Conservation (phyloP, 164 flowering plant genomes). For the Saururus chinensis region DNA sequence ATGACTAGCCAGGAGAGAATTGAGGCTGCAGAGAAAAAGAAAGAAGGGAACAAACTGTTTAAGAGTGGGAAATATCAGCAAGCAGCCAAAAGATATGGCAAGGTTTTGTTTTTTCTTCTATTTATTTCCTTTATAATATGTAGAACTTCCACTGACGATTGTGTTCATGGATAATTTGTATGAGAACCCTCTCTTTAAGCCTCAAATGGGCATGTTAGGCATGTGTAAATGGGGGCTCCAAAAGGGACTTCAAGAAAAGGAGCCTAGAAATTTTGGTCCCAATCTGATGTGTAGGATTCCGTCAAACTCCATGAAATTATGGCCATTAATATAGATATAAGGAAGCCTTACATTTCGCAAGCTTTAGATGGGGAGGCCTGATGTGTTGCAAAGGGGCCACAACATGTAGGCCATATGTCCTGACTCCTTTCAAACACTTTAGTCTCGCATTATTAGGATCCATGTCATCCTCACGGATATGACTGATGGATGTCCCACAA, state of each 20-base stretch:
- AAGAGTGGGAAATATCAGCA: conserved; percentile 33
- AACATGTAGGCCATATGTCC: not conserved
- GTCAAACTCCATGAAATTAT: not conserved
- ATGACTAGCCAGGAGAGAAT: conserved; percentile 37
- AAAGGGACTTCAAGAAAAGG: not conserved
- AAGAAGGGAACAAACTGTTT: conserved; percentile 40
- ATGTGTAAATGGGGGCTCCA: not conserved
- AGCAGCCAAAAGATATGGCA: conserved; percentile 42
- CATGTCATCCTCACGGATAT: too few species aligned
- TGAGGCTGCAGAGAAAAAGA: conserved; percentile 33
- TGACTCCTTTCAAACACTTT: not conserved
- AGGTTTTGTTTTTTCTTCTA: conserved; percentile 12
- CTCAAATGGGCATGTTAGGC: too few species aligned
- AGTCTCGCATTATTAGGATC: too few species aligned
- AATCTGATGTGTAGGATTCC: not conserved
- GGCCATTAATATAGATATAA: not conserved
- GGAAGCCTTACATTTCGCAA: not conserved
- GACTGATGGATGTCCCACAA: too few species aligned
- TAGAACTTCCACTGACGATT: not conserved
- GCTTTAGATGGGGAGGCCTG: not conserved
- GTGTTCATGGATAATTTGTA: too few species aligned
- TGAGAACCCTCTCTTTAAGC: too few species aligned
- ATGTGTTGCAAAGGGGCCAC: not conserved
- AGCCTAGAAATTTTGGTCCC: not conserved
- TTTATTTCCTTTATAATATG: not conserved